Base-by-base conservation (phyloP, 495 filamentous ascomycete species). In the Daldinia loculata region DNA sequence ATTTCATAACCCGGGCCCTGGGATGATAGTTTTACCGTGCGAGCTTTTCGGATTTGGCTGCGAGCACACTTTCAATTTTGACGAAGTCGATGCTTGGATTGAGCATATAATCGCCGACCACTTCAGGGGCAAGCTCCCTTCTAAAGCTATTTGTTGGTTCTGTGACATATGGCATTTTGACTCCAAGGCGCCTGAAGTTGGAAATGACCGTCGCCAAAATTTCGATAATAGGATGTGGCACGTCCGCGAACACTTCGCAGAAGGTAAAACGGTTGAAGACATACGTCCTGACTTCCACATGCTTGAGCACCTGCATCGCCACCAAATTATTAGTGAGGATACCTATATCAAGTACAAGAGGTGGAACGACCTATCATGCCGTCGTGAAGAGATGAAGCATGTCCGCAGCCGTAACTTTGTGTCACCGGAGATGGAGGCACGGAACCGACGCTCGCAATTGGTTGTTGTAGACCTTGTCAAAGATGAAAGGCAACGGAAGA, bases 181-280 rank as follows among this genome's bases (percentile, higher is more conserved):
- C 29, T 56, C 70, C 14, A 53, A 43, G 14, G 7, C 14, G 3
- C 12, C 14, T 2, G 14, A 45, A 0, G 12, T 15, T 1, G 15
- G 17, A 0, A 9, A 12, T 2, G 71, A 78, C 9, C 61, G 51
- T 6, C 59, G 41, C 1, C 11, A 6, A 1, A 81, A 74, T 30
- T 84, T 84, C n/a, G 19, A 67, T 0, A 4, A 61, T 2, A 79
- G 84, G 36, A 83, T 87, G 84, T 7, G 61, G 7, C 85, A 87
- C 64, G 82, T 86, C 41, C 71, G 64, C 2, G 30, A 26, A 0
- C 84, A 87, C 57, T 77, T 83, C 56, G 22, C 62, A 6, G 55
- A 76, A 3, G 71, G 69, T 11, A 51, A 29, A 27, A 64, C 58
- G 14, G 55, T 22, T 22, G 6, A 66, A 4, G 7, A 77, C 24